Evolutionary conservation across 106 monocot genomes (phyloP), one percentile per base, ranked within the genome.

Genomic region (Narthecium ossifragum): DNA sequence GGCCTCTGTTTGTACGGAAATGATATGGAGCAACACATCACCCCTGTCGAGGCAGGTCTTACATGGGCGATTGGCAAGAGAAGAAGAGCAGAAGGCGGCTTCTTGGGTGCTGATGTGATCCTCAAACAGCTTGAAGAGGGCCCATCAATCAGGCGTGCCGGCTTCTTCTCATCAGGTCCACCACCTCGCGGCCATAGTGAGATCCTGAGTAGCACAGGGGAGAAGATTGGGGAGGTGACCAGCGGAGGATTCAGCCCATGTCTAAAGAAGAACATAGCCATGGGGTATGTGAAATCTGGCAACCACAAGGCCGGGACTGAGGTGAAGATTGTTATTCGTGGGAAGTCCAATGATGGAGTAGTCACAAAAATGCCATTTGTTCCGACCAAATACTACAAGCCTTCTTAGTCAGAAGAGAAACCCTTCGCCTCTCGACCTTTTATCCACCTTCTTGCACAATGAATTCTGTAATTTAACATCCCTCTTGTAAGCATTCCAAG

Each of bases 161-260:
- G 94, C n/a, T 60, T 94, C 29, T 53, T 89, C 69, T 89, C 89
- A 26, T 68, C 75, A 9, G 94, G 94, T 32, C 94, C 94, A n/a
- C 94, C 94, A 10, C 65, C 94, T 8, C 49, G 94, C 31, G 77
- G 89, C 69, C 89, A 86, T 46, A 94, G 85, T n/a, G 83, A 89
- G 70, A 78, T 94, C 1, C 22, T 71, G 31, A 66, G 36, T 41
- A 34, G 55, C 1, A 32, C 52, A 4, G 89, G 89, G 0, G 85
- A 94, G 66, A 80, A 80, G 38, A 75, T 85, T 12, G 94, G 94
- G 0, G 89, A 94, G 80, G 82, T 94, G 54, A 94, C 94, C 6
- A 94, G 94, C 12, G 94, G 94, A n/a, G 94, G 94, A 22, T 94
- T 94, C 65, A 90, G 89, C 49, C 94, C 94, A 26, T 94, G 85